Evolutionary conservation across 148 eudicot species (phyloP).

Genomic region (Chenopodium suecicum): DNA sequence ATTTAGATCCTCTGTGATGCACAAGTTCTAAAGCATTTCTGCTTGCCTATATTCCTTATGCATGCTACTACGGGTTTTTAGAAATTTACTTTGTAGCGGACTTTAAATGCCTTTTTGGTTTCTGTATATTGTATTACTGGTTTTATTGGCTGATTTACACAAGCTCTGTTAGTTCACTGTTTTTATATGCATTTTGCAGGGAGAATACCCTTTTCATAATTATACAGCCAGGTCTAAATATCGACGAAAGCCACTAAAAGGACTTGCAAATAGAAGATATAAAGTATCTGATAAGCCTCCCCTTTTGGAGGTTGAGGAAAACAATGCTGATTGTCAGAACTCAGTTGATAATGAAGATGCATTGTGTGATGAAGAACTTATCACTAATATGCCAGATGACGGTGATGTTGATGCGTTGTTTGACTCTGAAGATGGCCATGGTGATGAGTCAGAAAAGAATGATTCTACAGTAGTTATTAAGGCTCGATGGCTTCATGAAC

Average conservation of each 20-base stretch:
- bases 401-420: slow-evolving; percentile 20
- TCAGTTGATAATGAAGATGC: slow-evolving; percentile 30
- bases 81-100: neutral
- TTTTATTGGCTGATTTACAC: neutral
- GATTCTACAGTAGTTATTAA: slow-evolving; percentile 31
- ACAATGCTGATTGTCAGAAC: slow-evolving; percentile 37
- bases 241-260: slow-evolving; percentile 41
- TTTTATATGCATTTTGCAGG: slow-evolving; percentile 45
- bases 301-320: slow-evolving; percentile 31
- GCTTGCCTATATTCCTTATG: neutral
- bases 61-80: neutral
- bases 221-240: slow-evolving; percentile 78
- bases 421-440: slow-evolving; percentile 30
- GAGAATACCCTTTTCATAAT: slow-evolving; percentile 90
- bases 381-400: slow-evolving; percentile 21
- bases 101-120: neutral
- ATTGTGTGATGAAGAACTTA: slow-evolving; percentile 33
- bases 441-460: slow-evolving; percentile 22
- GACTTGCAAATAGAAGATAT: slow-evolving; percentile 31
- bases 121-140: neutral
- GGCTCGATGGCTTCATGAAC: slow-evolving; percentile 86
- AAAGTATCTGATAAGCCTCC: slow-evolving; percentile 26
- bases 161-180: neutral
- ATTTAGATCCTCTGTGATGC: neutral
- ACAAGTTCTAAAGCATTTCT: neutral